Percentiles rank a stretch among this genome's conserved stretches.
Conservation (phyloP, 2,329 filamentous ascomycete genomes). For the Penicillium sp. region DNA sequence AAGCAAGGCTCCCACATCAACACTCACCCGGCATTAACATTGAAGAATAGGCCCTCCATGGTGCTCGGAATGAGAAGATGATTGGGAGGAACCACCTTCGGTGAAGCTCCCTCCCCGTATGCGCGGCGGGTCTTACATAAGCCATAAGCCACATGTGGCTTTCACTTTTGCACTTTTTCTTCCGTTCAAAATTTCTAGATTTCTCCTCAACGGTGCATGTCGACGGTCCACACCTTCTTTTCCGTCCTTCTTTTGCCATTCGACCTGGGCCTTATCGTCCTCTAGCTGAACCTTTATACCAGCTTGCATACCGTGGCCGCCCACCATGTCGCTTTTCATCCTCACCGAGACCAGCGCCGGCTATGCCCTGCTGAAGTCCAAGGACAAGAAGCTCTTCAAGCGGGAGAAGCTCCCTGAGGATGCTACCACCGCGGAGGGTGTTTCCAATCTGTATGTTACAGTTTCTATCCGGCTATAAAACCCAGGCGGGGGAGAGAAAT, state of each 20-base stretch:
- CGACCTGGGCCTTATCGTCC: constrained; percentile 19
- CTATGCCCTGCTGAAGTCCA: constrained; percentile 96
- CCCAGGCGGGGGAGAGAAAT: constrained; percentile 7
- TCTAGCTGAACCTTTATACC: constrained; percentile 12
- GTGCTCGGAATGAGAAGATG: constrained; percentile 21
- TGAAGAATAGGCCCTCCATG: constrained; percentile 94
- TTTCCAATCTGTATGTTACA: constrained; percentile 74
- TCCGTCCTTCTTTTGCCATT: constrained; percentile 25
- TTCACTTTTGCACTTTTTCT: constrained; percentile 39
- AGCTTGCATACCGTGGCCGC: constrained; percentile 31
- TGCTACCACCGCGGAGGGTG: constrained; percentile 74
- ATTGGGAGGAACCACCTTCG: constrained; percentile 15
- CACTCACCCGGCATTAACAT: constrained; percentile 83
- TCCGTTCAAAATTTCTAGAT: constrained; percentile 40
- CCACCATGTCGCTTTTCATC: constrained; percentile 82
- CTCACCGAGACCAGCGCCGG: constrained; percentile 92
- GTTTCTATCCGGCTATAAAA: constrained; percentile 2
- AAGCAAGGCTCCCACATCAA: constrained; percentile 1
- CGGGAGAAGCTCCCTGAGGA: constrained; percentile 74
- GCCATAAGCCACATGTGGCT: constrained; percentile 32
- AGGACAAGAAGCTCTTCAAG: constrained; percentile 97
- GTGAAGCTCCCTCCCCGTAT: neutral
- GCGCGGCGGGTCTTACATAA: constrained; percentile 31
- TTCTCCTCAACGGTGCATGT: constrained; percentile 33
- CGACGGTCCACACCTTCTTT: constrained; percentile 30